Evolutionary conservation across 345 rosid species (phyloP).

Genomic region (Gossypium herbaceum): DNA sequence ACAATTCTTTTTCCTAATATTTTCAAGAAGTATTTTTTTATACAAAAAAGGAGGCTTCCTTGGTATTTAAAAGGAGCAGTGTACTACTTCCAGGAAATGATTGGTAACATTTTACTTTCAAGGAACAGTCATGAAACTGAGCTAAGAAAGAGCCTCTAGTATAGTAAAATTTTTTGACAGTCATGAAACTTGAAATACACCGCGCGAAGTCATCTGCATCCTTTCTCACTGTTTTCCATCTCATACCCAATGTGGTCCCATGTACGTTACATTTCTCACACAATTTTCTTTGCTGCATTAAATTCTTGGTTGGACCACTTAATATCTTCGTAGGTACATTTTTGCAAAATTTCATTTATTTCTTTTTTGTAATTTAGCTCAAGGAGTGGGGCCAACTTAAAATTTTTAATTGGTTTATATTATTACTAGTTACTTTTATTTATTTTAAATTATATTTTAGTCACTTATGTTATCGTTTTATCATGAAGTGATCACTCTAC

Average conservation of each 20-base stretch:
- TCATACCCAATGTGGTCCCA: no score
- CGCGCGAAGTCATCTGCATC: no score
- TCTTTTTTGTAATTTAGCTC: neutral
- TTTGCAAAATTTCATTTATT: neutral
- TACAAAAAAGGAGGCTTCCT: neutral
- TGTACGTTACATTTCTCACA: neutral
- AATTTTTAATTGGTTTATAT: neutral
- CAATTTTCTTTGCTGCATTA: neutral
- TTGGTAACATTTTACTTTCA: neutral
- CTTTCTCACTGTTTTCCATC: no score
- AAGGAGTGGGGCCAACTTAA: neutral
- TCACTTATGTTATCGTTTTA: no score
- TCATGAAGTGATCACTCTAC: fast-evolving
- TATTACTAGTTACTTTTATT: no score
- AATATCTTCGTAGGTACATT: neutral
- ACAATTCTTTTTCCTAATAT: neutral
- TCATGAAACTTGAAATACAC: no score
- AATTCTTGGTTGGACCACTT: neutral
- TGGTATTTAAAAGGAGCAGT: neutral
- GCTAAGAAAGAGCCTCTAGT: no score
- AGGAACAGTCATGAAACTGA: neutral
- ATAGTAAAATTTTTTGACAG: no score
- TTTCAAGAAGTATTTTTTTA: no score
- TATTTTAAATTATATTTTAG: no score
- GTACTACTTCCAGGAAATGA: neutral